A percentile compares a stretch with the other conserved stretches of the same genome.
phyloP scores from a whole-genome alignment of 768 basidiomycete species.

The Podaxis sp. region DNA sequence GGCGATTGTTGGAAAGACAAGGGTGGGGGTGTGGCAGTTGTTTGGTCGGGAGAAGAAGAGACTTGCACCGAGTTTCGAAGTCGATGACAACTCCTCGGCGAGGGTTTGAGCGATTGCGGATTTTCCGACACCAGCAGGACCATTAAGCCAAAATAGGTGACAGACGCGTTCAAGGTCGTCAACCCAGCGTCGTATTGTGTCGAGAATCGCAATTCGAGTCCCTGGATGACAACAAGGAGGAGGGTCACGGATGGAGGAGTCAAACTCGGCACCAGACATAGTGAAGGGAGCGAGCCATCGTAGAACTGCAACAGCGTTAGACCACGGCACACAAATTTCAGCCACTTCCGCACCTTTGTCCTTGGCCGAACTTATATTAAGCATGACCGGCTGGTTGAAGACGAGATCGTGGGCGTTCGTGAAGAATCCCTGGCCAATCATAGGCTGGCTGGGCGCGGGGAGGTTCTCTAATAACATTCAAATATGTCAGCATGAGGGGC shows the following conservation, averaged over 20 bases:
- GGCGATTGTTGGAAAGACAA: neutral
- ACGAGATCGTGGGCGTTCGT: neutral
- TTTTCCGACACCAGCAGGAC: slow-evolving; percentile 6
- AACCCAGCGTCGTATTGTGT: neutral
- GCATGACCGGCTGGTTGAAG: neutral
- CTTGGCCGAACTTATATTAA: neutral
- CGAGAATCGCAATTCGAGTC: neutral
- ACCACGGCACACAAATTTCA: neutral
- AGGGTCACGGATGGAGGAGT: neutral
- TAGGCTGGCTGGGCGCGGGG: no score
- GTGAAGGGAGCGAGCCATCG: neutral
- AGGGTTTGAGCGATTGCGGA: slow-evolving; percentile 2
- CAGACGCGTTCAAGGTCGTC: neutral
- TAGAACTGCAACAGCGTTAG: neutral
- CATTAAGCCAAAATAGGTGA: slow-evolving; percentile 1
- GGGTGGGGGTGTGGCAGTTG: neutral
- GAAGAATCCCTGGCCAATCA: neutral
- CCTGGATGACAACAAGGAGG: neutral
- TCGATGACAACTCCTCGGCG: neutral
- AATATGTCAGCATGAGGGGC: no score
- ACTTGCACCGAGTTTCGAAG: neutral
- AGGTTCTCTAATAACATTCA: no score
- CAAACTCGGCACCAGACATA: neutral
- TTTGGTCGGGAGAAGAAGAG: slow-evolving; percentile 1
- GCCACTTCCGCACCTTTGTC: neutral